These are phyloP conservation scores for Phytophthora cactorum DNA, from an alignment of 352 stramenopile genomes.

Conservation along the genomic window DNA sequence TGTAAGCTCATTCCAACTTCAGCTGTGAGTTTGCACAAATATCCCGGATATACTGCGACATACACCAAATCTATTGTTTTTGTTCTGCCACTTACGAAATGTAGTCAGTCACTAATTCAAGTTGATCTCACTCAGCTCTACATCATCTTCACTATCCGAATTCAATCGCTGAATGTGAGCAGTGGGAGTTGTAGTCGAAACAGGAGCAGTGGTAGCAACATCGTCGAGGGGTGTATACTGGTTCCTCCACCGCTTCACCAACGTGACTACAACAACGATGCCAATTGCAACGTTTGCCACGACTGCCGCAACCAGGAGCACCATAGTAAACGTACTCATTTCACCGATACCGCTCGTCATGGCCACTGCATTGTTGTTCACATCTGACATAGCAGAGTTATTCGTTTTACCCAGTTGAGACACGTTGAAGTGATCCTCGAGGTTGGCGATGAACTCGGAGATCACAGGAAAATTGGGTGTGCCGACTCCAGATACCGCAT, in stretches of 20 bases:
- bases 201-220: slow-evolving; percentile 3
- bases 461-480: slow-evolving; percentile 86
- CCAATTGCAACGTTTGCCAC: slow-evolving; percentile 39
- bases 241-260: slow-evolving; percentile 63
- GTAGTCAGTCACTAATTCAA: slow-evolving; percentile 38
- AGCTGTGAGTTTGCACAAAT: slow-evolving; percentile 8
- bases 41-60: background rate
- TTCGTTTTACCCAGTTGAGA: slow-evolving; percentile 25
- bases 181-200: slow-evolving; percentile 19
- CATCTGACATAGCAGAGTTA: slow-evolving; percentile 9
- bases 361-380: slow-evolving; percentile 16
- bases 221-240: slow-evolving; percentile 61
- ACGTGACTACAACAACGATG: slow-evolving; percentile 41
- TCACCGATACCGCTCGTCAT: slow-evolving; percentile 11
- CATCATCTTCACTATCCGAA: slow-evolving; percentile 34
- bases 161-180: slow-evolving; percentile 24
- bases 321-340: slow-evolving; percentile 45
- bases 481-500: slow-evolving; percentile 87
- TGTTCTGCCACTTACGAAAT: background rate
- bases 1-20: slow-evolving; percentile 45
- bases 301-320: slow-evolving; percentile 42
- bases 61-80: slow-evolving; percentile 31
- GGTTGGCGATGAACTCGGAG: slow-evolving; percentile 50
- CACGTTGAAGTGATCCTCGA: slow-evolving; percentile 64
- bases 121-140: slow-evolving; percentile 66